Base-by-base conservation (phyloP, 177 flowering plant genomes). In the Tripterygium wilfordii region DNA sequence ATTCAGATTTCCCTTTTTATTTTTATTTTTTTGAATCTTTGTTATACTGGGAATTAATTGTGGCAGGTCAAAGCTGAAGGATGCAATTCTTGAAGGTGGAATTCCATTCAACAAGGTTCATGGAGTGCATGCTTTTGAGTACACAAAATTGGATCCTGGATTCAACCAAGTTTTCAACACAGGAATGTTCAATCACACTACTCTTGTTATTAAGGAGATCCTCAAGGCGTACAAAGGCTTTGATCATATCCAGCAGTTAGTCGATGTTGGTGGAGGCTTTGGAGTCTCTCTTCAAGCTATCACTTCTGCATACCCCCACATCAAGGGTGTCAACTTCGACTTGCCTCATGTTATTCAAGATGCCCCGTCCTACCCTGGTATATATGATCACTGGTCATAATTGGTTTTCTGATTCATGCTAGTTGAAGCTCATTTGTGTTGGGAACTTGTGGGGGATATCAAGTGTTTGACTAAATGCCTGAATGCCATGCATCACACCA, bases 231-330 rank as follows among this genome's bases (percentile, higher is more conserved):
- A 70, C 48, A 47, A 52, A 7, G 75, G 75, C 0, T 70, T 70
- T 37, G 43, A 66, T 10, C 8, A 32, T 27, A 8, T 66, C 8
- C 18, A 24, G 1, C 42, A n/a, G 8, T 25, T 70, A 13, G 72
- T 70, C 3, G 75, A 70, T 60, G 72, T 70, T 8, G 71, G 75
- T 2, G 75, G 75, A 1, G 62, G 69, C 6, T 4, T 51, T 1
- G 75, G 75, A 16, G 35, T 45, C 30, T 44, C 49, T 6, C 48
- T 63, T 12, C 36, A 37, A 18, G 4, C 42, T 10, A 67, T 70
- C 45, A 49, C 48, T 9, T 52, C 69, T 35, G 46, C 20, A 16
- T 56, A 66, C 35, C 72, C 72, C 21, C 24, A 29, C 4, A 60
- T 70, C 2, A 57, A 27, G 44, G 75, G 63, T 3, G 50, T 70